Evolutionary conservation across 345 rosid species (phyloP).

Genomic region (Eucalyptus cladocalyx): DNA sequence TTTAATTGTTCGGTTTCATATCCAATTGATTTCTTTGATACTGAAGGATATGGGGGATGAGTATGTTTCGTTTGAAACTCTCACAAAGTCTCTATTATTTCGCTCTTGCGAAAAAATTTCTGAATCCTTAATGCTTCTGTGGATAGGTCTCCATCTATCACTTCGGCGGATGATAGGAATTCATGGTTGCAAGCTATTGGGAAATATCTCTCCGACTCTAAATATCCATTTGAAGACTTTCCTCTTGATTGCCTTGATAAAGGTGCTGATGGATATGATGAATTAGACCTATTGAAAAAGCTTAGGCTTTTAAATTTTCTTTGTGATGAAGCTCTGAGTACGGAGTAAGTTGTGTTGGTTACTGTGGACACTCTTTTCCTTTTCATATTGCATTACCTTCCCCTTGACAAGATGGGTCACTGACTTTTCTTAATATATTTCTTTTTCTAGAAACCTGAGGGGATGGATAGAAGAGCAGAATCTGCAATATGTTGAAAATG

Average conservation of each 20-base stretch:
- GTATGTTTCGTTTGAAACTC: conserved; percentile 17
- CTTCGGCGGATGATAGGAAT: conserved; percentile 18
- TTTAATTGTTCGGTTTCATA: conserved; percentile 36
- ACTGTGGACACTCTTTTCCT: not conserved
- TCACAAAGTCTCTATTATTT: not conserved
- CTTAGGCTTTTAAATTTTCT: conserved; percentile 34
- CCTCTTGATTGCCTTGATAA: not conserved
- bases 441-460: conserved; percentile 30
- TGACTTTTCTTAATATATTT: not conserved
- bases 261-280: conserved; percentile 4
- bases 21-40: conserved; percentile 41
- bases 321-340: conserved; percentile 40
- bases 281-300: conserved; percentile 11
- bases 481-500: conserved; percentile 14
- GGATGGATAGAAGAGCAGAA: conserved; percentile 49
- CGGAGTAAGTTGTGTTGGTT: conserved; percentile 5
- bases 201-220: conserved; percentile 1
- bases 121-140: not conserved
- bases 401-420: not conserved
- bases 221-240: not conserved
- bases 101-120: not conserved
- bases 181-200: conserved; percentile 40
- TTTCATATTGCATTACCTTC: not conserved
- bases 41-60: conserved; percentile 33
- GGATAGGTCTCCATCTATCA: conserved; percentile 35